Conservation (phyloP, 106 monocot species). For the Allium sativum region DNA sequence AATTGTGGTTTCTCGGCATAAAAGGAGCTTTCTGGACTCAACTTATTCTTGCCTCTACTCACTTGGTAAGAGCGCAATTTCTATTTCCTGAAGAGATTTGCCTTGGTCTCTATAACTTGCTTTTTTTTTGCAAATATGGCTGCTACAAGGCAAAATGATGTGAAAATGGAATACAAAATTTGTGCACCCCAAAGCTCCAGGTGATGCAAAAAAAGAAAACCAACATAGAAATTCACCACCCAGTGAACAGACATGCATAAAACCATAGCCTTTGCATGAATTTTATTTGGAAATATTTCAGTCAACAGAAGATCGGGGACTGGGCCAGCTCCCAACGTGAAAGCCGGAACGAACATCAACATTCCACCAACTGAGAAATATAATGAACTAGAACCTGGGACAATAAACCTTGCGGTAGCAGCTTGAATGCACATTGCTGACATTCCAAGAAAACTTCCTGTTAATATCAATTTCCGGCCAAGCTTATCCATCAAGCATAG, state of each 20-base stretch:
- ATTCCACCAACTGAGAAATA: constrained; percentile 92
- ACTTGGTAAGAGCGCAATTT: constrained; percentile 63
- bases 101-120: constrained; percentile 96
- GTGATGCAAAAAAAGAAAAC: constrained; percentile 62
- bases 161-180: constrained; percentile 64
- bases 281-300: constrained; percentile 89
- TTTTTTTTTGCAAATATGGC: constrained; percentile 72
- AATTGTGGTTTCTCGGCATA: too few species aligned
- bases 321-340: constrained; percentile 70
- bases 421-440: constrained; percentile 93
- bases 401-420: constrained; percentile 31
- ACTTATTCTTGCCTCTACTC: too few species aligned
- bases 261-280: constrained; percentile 87
- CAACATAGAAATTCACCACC: constrained; percentile 93
- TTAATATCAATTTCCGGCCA: constrained; percentile 66
- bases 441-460: constrained; percentile 86
- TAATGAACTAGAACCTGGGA: constrained; percentile 23
- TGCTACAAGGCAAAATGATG: constrained; percentile 60
- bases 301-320: constrained; percentile 93
- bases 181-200: constrained; percentile 71
- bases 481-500: constrained; percentile 97
- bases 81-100: constrained; percentile 92
- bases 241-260: constrained; percentile 93
- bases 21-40: too few species aligned
- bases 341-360: constrained; percentile 34